phyloP scores from a whole-genome alignment of 2,329 filamentous ascomycete species.

The Rhinocladiella mackenziei region DNA sequence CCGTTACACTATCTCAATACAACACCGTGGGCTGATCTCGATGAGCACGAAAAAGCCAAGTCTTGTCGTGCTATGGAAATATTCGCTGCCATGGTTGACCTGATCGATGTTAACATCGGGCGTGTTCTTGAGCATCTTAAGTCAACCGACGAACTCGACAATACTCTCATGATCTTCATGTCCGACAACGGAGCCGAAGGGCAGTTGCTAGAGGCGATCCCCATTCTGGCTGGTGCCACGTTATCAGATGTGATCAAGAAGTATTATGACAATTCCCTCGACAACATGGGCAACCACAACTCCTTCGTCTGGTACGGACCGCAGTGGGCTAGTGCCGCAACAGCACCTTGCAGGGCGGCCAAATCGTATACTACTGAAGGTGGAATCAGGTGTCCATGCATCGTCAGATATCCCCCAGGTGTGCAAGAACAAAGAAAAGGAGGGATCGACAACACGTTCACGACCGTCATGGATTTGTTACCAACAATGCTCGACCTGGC shows the following conservation, averaged over 20 bases:
- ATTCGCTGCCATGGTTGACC: slow-evolving; percentile 50
- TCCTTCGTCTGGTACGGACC: slow-evolving; percentile 52
- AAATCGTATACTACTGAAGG: slow-evolving; percentile 37
- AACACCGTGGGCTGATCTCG: slow-evolving; percentile 41
- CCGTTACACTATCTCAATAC: slow-evolving; percentile 43
- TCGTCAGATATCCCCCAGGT: slow-evolving; percentile 34
- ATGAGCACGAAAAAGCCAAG: slow-evolving; percentile 37
- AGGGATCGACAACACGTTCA: slow-evolving; percentile 35
- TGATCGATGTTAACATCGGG: slow-evolving; percentile 45
- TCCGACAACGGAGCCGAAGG: slow-evolving; percentile 51
- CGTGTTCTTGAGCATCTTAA: slow-evolving; percentile 46
- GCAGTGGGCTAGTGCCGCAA: slow-evolving; percentile 48
- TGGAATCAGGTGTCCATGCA: slow-evolving; percentile 37
- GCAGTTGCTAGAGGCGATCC: slow-evolving; percentile 44
- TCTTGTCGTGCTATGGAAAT: slow-evolving; percentile 48
- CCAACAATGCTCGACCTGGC: slow-evolving; percentile 45
- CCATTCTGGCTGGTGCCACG: slow-evolving; percentile 40
- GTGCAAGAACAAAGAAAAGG: slow-evolving; percentile 20
- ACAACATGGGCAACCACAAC: slow-evolving; percentile 46
- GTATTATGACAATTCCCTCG: slow-evolving; percentile 48
- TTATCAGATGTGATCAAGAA: slow-evolving; percentile 43
- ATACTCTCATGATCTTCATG: slow-evolving; percentile 50
- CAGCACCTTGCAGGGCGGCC: slow-evolving; percentile 39
- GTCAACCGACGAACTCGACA: slow-evolving; percentile 46
- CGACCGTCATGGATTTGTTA: slow-evolving; percentile 52